A percentile compares a stretch with the other conserved stretches of the same genome.
Evolutionary conservation across 768 basidiomycete species (phyloP).

Genomic region (Phanerochaete carnosa): DNA sequence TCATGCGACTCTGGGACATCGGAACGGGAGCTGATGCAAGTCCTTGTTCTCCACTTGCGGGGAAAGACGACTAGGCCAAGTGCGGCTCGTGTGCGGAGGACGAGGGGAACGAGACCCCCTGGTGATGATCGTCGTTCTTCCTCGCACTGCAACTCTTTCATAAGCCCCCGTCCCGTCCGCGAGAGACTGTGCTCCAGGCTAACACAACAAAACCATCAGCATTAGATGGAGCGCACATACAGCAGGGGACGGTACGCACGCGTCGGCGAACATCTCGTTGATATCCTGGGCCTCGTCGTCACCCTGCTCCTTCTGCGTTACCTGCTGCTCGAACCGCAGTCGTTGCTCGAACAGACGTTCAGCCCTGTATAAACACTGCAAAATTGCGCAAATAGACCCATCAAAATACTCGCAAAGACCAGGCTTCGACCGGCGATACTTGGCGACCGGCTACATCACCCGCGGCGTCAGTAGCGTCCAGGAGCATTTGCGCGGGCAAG

Average conservation of each 20-base stretch:
- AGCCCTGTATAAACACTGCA: slow-evolving; percentile 99
- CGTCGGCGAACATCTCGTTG: slow-evolving; percentile 94
- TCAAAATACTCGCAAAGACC: slow-evolving; percentile 99
- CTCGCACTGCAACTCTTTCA: too few species aligned
- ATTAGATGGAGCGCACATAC: too few species aligned
- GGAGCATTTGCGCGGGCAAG: not conserved
- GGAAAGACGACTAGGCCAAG: too few species aligned
- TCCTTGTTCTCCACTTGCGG: slow-evolving; percentile 7
- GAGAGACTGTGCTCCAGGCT: slow-evolving; percentile 96
- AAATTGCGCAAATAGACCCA: slow-evolving; percentile 95
- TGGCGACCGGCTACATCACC: slow-evolving; percentile 99
- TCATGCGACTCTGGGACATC: too few species aligned
- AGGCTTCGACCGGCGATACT: slow-evolving; percentile 93
- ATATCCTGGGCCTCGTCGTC: slow-evolving; percentile 98
- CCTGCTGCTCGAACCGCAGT: slow-evolving; percentile 93
- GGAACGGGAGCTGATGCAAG: not conserved
- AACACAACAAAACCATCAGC: too few species aligned
- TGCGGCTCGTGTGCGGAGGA: too few species aligned
- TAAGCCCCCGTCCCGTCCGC: slow-evolving; percentile 93
- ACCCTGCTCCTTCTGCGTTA: slow-evolving; percentile 91
- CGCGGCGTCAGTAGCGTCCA: slow-evolving; percentile 49
- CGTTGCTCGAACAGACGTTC: slow-evolving; percentile 97
- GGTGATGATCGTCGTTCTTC: too few species aligned
- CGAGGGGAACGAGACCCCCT: slow-evolving; percentile 97
- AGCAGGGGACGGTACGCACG: too few species aligned